Conservation (phyloP, 495 filamentous ascomycete genomes). For the Cercophora sp. region DNA sequence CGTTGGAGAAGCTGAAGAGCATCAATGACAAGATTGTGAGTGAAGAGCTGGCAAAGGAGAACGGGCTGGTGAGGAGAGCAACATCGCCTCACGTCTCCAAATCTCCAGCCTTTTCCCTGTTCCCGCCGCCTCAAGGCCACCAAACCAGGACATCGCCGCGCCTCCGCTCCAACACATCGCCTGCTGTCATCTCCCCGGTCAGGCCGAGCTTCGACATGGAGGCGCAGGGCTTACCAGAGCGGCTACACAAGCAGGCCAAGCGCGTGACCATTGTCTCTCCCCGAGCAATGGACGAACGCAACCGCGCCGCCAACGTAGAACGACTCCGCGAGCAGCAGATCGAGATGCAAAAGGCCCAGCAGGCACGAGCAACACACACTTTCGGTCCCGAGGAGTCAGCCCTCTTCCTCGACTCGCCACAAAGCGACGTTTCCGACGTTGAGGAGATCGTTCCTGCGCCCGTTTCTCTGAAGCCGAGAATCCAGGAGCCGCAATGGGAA, state of each 20-base stretch:
- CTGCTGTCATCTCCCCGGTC: constrained; percentile 46
- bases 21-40: constrained; percentile 41
- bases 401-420: constrained; percentile 46
- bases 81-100: constrained; percentile 57
- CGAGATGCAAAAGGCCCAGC: constrained; percentile 21
- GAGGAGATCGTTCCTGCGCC: constrained; percentile 14
- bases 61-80: constrained; percentile 39
- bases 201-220: constrained; percentile 27
- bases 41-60: constrained; percentile 30
- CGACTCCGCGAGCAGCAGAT: constrained; percentile 25
- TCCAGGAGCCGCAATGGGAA: constrained; percentile 48
- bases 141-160: constrained; percentile 41
- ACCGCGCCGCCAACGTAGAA: constrained; percentile 22
- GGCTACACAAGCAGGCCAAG: constrained; percentile 22
- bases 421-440: constrained; percentile 23
- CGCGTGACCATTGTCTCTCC: constrained; percentile 28
- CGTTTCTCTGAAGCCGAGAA: constrained; percentile 25
- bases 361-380: constrained; percentile 1
- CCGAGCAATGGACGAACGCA: constrained; percentile 28
- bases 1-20: constrained; percentile 58
- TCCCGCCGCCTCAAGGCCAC: constrained; percentile 51
- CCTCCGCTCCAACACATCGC: constrained; percentile 57
- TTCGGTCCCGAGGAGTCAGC: constrained; percentile 43
- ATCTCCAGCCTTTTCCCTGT: constrained; percentile 61
- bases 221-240: not conserved